Evolutionary conservation across 768 basidiomycete genomes (phyloP).

Genomic region (Tulasnella sp.): DNA sequence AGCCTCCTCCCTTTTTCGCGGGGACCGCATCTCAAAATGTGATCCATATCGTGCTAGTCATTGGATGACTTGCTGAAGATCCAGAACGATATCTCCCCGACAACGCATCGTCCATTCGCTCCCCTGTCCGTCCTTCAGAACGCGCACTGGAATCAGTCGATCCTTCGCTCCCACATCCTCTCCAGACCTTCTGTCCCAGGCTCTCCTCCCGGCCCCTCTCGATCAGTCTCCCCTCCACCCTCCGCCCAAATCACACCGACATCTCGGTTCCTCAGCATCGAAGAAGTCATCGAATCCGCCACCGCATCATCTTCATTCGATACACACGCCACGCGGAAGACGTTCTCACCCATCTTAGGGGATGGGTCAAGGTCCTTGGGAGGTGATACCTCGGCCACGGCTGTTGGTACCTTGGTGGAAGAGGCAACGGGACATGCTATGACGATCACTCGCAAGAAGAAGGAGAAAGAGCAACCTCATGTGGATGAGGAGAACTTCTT

Average conservation of each 20-base stretch:
- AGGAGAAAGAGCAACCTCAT: constrained; percentile 10
- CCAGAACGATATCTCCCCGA: constrained; percentile 62
- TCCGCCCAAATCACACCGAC: background rate
- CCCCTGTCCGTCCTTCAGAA: constrained; percentile 55
- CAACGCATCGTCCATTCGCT: constrained; percentile 57
- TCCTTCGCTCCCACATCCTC: constrained; percentile 29
- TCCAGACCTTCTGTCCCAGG: constrained; percentile 12
- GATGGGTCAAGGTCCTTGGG: constrained; percentile 14
- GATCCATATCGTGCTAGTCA: constrained; percentile 34
- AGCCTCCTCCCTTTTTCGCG: constrained; percentile 3
- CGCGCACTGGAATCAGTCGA: constrained; percentile 67
- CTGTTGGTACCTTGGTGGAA: background rate
- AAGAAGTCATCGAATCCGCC: background rate
- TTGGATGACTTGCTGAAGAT: constrained; percentile 71
- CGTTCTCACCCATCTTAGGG: constrained; percentile 16
- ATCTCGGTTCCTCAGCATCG: background rate
- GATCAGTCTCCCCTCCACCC: too few species aligned
- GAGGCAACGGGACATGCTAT: background rate
- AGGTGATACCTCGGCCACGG: background rate
- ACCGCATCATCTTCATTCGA: constrained; percentile 28
- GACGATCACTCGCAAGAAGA: background rate
- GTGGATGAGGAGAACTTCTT: constrained; percentile 26
- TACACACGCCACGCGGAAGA: constrained; percentile 34
- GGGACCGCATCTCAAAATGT: constrained; percentile 3
- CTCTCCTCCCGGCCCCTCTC: background rate